phyloP scores from a whole-genome alignment of 495 filamentous ascomycete genomes.

The Physcia stellaris region DNA sequence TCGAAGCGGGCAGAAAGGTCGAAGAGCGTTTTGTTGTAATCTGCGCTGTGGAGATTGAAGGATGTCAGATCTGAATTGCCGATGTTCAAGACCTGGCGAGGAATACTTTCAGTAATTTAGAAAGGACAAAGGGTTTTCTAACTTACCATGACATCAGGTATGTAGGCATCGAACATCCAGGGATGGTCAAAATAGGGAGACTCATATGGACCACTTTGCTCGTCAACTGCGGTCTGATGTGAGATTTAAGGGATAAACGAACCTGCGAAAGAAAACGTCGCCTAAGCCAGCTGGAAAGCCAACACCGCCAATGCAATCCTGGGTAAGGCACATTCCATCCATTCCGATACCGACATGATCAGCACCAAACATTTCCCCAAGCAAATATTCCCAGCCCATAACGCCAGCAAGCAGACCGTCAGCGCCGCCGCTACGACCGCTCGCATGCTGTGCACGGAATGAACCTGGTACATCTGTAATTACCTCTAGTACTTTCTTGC shows the following conservation, averaged over 20 bases:
- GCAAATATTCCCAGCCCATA: conserved; percentile 27
- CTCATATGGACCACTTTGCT: conserved; percentile 21
- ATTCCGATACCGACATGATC: conserved; percentile 25
- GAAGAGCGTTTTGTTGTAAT: conserved; percentile 21
- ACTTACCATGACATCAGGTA: conserved; percentile 24
- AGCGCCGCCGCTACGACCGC: conserved; percentile 11
- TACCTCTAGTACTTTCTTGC: conserved; percentile 22
- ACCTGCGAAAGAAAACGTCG: conserved; percentile 30
- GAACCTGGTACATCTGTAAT: conserved; percentile 22
- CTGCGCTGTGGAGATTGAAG: conserved; percentile 13
- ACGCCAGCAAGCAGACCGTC: conserved; percentile 22
- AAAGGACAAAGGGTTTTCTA: not conserved
- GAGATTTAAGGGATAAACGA: not conserved
- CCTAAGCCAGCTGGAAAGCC: conserved; percentile 22
- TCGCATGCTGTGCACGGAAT: conserved; percentile 4
- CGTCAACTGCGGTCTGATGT: not conserved
- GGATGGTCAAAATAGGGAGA: conserved; percentile 20
- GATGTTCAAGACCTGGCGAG: conserved; percentile 24
- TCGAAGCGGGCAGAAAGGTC: conserved; percentile 22
- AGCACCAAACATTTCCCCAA: conserved; percentile 27
- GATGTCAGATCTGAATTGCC: conserved; percentile 21
- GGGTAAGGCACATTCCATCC: conserved; percentile 26
- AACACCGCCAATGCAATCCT: conserved; percentile 22
- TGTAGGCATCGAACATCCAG: conserved; percentile 23
- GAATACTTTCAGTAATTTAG: not conserved